Evolutionary conservation across 495 filamentous ascomycete genomes (phyloP).

Genomic region (Poronia punctata): DNA sequence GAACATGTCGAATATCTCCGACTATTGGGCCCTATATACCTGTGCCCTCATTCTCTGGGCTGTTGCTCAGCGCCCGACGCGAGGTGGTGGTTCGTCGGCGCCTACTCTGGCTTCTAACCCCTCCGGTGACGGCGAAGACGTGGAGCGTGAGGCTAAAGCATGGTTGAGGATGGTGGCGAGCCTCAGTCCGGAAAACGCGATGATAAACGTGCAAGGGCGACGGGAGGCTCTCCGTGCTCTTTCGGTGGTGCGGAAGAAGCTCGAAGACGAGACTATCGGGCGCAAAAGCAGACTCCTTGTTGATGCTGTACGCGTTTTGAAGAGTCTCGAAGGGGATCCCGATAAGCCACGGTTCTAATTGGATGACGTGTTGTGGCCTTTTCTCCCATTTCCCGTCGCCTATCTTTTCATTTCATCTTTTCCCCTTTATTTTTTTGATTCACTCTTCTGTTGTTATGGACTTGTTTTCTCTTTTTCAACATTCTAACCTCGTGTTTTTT

Average conservation of each 20-base stretch:
- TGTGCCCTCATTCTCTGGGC: conserved; percentile 45
- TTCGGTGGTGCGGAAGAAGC: conserved; percentile 28
- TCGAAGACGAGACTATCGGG: conserved; percentile 36
- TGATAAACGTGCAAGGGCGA: conserved; percentile 18
- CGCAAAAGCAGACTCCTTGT: conserved; percentile 33
- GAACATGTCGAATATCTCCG: conserved; percentile 33
- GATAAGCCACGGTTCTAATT: conserved; percentile 34
- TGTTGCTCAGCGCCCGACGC: conserved; percentile 25
- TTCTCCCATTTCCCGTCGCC: conserved; percentile 10
- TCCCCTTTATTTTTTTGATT: background rate
- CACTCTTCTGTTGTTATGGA: conserved; percentile 1
- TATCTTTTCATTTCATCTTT: conserved; percentile 11
- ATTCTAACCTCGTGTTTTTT: conserved; percentile 2
- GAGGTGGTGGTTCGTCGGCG: conserved; percentile 9
- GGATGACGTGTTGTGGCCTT: background rate
- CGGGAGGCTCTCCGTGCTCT: conserved; percentile 32
- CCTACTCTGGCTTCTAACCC: background rate
- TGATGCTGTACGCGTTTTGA: conserved; percentile 38
- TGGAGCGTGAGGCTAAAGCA: conserved; percentile 13
- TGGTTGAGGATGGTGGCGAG: conserved; percentile 22
- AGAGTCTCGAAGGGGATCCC: conserved; percentile 34
- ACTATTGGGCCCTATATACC: conserved; percentile 43
- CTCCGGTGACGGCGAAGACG: too few relatives aligned
- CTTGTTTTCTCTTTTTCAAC: background rate
- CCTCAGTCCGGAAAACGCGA: conserved; percentile 21